A percentile compares a stretch with the other conserved stretches of the same genome.
phyloP scores from a whole-genome alignment of 345 rosid genomes.

The Clausena lansium region DNA sequence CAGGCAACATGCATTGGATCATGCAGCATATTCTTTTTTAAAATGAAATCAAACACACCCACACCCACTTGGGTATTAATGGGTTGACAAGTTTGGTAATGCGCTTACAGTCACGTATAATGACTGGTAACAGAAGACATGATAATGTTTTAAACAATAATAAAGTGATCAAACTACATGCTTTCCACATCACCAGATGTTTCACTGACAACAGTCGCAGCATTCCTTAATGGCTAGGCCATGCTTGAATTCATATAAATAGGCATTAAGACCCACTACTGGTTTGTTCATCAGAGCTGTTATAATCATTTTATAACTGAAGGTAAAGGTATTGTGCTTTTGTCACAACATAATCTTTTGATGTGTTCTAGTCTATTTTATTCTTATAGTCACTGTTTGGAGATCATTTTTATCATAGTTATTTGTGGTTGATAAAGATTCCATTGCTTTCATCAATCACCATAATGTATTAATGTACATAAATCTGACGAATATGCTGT shows the following conservation, averaged over 20 bases:
- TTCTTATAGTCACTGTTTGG: neutral
- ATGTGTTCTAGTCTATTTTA: neutral
- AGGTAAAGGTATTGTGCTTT: conserved; percentile 27
- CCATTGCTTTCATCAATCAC: conserved; percentile 32
- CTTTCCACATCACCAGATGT: conserved; percentile 39
- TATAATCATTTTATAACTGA: conserved; percentile 4
- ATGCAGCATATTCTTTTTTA: neutral
- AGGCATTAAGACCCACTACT: conserved; percentile 4
- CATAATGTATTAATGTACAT: neutral
- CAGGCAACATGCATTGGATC: conserved; percentile 17
- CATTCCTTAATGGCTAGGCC: conserved; percentile 10
- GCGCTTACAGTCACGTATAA: conserved; percentile 11
- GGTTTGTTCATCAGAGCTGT: conserved; percentile 22
- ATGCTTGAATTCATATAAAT: conserved; percentile 26
- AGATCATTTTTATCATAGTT: conserved; percentile 4
- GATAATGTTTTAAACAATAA: conserved; percentile 2
- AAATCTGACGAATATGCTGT: conserved; percentile 25
- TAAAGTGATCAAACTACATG: conserved; percentile 25
- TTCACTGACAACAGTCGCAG: conserved; percentile 7
- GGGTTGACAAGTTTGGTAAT: conserved; percentile 6
- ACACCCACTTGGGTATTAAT: neutral
- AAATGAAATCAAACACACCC: neutral
- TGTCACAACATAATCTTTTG: neutral
- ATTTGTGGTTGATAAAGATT: conserved; percentile 26
- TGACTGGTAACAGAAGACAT: conserved; percentile 33